Evolutionary conservation across 1,284 basidiomycete species (phyloP), one percentile per base, ranked within the genome.

Genomic region (Ustilago hordei): DNA sequence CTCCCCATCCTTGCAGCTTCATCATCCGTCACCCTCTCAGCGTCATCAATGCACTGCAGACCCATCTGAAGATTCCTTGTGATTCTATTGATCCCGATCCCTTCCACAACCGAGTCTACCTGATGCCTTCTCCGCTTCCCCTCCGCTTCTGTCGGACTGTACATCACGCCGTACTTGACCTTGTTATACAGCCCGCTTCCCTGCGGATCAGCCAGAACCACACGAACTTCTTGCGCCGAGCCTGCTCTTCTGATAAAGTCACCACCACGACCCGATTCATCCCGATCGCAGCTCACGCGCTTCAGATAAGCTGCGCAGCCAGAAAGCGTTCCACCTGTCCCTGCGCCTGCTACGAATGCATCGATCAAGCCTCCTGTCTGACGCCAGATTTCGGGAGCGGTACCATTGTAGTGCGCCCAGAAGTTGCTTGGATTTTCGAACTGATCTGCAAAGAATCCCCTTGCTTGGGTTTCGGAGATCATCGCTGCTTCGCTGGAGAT

Each of bases 151-250:
- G 91, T 94, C 4, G 88, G 88, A 81, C 95, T 93, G 84, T 92
- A 99, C 94, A 99, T 93, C 23, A 99, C 97, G 8, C 95, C 95
- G 78, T 67, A 80, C 50, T 80, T 66, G 64, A 81, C 63, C 89
- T 95, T 97, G 87, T 98, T 98, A 87, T 93, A 98, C 61, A 99
- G 87, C 0, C 97, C 96, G 74, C 93, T 95, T 2, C 96, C 96
- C 82, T 95, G 93, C 0, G 95, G 95, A 87, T 99, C 96, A 2
- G 94, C 91, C 38, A 98, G 89, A 4, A 92, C 91, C 4, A 84
- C 60, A 12, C 53, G 60, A 5, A 84, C 70, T 31, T 75, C 78
- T 31, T 47, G 47, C 4, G 65, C 63, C 12, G 72, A 69, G 4
- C 60, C 58, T 1, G 72, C 55, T 9, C 75, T 47, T 0, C 39